These are phyloP conservation scores for Nannizziopsis barbatae DNA, from an alignment of 2,329 filamentous ascomycete genomes.

Conservation along the genomic window DNA sequence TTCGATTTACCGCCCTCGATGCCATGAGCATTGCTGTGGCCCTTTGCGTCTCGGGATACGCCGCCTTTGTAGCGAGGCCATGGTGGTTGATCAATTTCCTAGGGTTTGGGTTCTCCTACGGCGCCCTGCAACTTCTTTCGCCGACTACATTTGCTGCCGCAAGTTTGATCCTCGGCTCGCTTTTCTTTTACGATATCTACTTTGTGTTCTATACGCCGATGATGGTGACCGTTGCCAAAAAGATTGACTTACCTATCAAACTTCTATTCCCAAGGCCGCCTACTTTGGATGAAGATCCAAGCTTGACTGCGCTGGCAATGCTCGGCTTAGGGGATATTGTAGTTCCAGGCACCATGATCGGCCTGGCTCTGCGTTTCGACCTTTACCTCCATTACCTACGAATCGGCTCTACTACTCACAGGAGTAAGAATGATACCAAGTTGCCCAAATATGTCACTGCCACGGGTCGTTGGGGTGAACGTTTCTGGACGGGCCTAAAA, in stretches of 20 bases:
- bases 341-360: constrained; percentile 82
- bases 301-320: constrained; percentile 50
- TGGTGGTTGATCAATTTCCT: constrained; percentile 75
- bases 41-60: constrained; percentile 50
- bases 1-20: constrained; percentile 35
- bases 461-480: constrained; percentile 69
- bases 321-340: constrained; percentile 91
- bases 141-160: constrained; percentile 80
- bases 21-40: constrained; percentile 47
- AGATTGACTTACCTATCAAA: constrained; percentile 85
- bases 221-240: constrained; percentile 60
- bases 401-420: constrained; percentile 18
- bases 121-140: constrained; percentile 69
- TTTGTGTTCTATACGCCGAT: constrained; percentile 46
- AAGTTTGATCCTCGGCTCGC: constrained; percentile 59
- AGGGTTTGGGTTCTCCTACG: constrained; percentile 78
- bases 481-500: constrained; percentile 56
- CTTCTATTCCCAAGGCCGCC: constrained; percentile 65
- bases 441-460: constrained; percentile 40
- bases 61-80: constrained; percentile 49
- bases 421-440: constrained; percentile 10
- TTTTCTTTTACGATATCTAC: constrained; percentile 93
- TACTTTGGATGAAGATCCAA: constrained; percentile 35
- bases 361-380: constrained; percentile 80
- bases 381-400: constrained; percentile 70